Conservation (phyloP, 2,329 filamentous ascomycete genomes). For the Pseudogymnoascus verrucosus region DNA sequence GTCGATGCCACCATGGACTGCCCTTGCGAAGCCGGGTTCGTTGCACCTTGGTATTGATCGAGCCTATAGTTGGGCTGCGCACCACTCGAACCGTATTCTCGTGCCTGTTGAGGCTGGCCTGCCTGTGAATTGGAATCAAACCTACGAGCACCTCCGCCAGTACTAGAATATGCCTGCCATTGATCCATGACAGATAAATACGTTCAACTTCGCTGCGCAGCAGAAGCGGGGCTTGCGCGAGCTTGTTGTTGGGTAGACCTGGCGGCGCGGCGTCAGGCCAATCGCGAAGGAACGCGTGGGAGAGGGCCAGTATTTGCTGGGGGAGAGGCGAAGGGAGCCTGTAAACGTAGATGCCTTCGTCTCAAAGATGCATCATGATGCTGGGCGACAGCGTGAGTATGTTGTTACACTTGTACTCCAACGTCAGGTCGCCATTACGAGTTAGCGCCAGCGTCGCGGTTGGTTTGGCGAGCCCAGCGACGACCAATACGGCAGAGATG, state of each 20-base stretch:
- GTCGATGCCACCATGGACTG: slow-evolving; percentile 52
- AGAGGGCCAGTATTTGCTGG: slow-evolving; percentile 16
- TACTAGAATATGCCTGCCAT: slow-evolving; percentile 63
- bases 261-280: slow-evolving; percentile 13
- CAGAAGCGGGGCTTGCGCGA: slow-evolving; percentile 8
- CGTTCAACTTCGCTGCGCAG: slow-evolving; percentile 9
- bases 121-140: slow-evolving; percentile 48
- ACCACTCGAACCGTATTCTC: slow-evolving; percentile 27
- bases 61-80: slow-evolving; percentile 47
- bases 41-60: slow-evolving; percentile 51
- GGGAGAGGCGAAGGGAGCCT: slow-evolving; percentile 24
- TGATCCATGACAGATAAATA: slow-evolving; percentile 43
- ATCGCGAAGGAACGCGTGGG: slow-evolving; percentile 22
- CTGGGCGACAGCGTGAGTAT: slow-evolving; percentile 6
- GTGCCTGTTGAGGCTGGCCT: slow-evolving; percentile 34
- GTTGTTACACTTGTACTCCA: slow-evolving; percentile 7
- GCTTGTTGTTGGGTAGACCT: slow-evolving; percentile 9
- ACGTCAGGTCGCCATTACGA: slow-evolving; percentile 9
- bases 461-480: slow-evolving; percentile 6
- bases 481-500: neutral
- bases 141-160: slow-evolving; percentile 54
- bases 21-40: slow-evolving; percentile 32
- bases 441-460: slow-evolving; percentile 8
- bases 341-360: slow-evolving; percentile 15
- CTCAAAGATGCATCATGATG: slow-evolving; percentile 25